A percentile compares a stretch with the other conserved stretches of the same genome.
phyloP scores from a whole-genome alignment of 1,284 basidiomycete species.

The Marasmius fiardii region DNA sequence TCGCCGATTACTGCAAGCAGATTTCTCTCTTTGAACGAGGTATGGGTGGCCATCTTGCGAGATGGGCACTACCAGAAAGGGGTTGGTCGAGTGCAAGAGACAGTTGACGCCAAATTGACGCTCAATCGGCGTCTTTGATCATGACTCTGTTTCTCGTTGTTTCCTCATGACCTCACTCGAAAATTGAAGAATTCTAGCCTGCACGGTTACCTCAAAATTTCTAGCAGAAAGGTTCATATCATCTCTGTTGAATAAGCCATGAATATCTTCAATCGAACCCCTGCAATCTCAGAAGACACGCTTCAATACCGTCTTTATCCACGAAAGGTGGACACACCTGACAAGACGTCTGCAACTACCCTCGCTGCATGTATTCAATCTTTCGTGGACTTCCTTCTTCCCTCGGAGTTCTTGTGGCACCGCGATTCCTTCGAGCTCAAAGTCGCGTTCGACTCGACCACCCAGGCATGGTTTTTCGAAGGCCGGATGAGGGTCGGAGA shows the following conservation, averaged over 20 bases:
- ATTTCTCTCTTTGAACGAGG: conserved; percentile 77
- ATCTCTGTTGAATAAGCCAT: not conserved
- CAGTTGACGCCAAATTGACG: not conserved
- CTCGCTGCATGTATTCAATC: conserved; percentile 67
- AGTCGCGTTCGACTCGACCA: conserved; percentile 46
- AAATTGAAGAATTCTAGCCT: too few relatives aligned
- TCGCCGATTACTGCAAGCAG: conserved; percentile 94
- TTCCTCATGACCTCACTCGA: not conserved
- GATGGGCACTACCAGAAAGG: too few relatives aligned
- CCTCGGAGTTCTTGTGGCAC: conserved; percentile 80
- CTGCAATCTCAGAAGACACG: conserved; percentile 82
- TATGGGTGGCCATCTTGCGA: conserved; percentile 37
- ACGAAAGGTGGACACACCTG: conserved; percentile 36
- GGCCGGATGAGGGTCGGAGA: conserved; percentile 88
- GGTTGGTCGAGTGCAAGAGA: not conserved
- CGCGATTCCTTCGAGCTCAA: conserved; percentile 85
- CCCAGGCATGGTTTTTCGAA: conserved; percentile 54
- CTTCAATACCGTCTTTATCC: conserved; percentile 75
- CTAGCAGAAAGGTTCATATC: too few relatives aligned
- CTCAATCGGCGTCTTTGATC: not conserved
- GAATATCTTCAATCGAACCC: conserved; percentile 66
- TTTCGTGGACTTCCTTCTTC: conserved; percentile 57
- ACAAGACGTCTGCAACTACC: conserved; percentile 60
- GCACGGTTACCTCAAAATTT: too few relatives aligned
- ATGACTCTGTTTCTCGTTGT: too few relatives aligned